Base-by-base conservation (phyloP, 768 basidiomycete species). In the Pholiota conissans region DNA sequence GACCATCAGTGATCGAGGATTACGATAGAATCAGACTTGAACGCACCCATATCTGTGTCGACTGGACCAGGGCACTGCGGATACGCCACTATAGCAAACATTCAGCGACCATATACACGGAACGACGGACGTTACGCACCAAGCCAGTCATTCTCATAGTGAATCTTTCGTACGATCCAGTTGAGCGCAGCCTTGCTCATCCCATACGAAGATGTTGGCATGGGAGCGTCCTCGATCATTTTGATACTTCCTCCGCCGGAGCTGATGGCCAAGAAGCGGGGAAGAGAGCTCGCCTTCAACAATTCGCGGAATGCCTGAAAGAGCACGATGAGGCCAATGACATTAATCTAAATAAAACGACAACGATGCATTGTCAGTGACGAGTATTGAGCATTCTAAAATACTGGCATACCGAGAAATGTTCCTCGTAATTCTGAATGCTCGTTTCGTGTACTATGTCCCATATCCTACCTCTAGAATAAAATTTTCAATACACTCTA, bases 121-220 rank as follows among this genome's bases (percentile, higher is more conserved):
- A n/a, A n/a, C n/a, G n/a, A n/a, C n/a, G n/a, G n/a, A n/a, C n/a
- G n/a, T n/a, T n/a, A 32, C 46, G 3, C 26, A 58, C 57, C 46
- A 24, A 58, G 46, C 57, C 57, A 58, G 8, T 48, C 34, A 20
- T 58, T 58, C 20, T 58, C 57, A 27, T 47, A 58, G 57, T 58
- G 57, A 3, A 58, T 52, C 37, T 58, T 40, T 3, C 45, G 28
- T 7, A 51, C 39, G 5, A 53, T n/a, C 13, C 26, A 53, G 27
- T 53, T 58, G n/a, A 58, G 22, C 7, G 57, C 50, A 16, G 57
- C 46, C 35, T 58, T 58, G 16, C 30, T 48, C 14, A 32, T 16
- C 7, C 50, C 50, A 13, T 53, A 42, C 5, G 50, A 9, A 7
- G 18, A n/a, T n/a, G n/a, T n/a, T 20, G 9, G 9, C 11, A 22